These are phyloP conservation scores for Rhodotorula kratochvilovae DNA, from an alignment of 768 basidiomycete species.

Conservation along the genomic window DNA sequence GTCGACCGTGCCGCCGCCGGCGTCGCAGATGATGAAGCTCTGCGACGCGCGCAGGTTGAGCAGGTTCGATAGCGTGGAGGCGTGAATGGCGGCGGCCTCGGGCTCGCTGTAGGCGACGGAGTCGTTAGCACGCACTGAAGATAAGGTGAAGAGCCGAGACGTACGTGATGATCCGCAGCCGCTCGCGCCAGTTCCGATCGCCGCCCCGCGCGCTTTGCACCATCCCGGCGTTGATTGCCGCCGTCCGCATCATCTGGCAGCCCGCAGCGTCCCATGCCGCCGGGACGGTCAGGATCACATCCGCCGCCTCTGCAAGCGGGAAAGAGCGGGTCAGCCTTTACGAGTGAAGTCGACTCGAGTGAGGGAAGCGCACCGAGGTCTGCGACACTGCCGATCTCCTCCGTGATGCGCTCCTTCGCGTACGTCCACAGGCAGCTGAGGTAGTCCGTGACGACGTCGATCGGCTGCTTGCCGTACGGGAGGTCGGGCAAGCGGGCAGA, in stretches of 20 bases:
- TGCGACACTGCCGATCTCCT: conserved; percentile 79
- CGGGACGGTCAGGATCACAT: conserved; percentile 80
- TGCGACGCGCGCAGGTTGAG: conserved; percentile 74
- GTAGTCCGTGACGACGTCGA: conserved; percentile 78
- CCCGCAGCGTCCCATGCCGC: conserved; percentile 90
- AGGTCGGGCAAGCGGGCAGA: conserved; percentile 60
- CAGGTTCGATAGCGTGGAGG: conserved; percentile 71
- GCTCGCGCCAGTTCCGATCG: conserved; percentile 71
- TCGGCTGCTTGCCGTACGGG: conserved; percentile 72
- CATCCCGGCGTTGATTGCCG: conserved; percentile 72
- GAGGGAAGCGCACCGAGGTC: conserved; percentile 55
- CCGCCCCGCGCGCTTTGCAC: conserved; percentile 69
- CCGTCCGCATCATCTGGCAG: conserved; percentile 77
- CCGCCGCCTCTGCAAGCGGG: conserved; percentile 61
- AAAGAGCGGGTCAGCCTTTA: conserved; percentile 49
- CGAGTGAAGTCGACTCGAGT: not conserved
- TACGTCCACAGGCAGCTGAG: conserved; percentile 78
- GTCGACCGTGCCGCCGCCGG: conserved; percentile 74
- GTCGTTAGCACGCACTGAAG: not conserved
- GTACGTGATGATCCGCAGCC: conserved; percentile 73
- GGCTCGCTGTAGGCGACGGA: conserved; percentile 52
- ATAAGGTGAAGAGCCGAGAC: conserved; percentile 16
- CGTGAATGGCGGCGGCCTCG: conserved; percentile 88
- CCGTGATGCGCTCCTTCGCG: conserved; percentile 78
- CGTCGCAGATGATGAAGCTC: conserved; percentile 85